Evolutionary conservation across 495 filamentous ascomycete species (phyloP), one percentile per base, ranked within the genome.

Genomic region (Penicillium angulare): DNA sequence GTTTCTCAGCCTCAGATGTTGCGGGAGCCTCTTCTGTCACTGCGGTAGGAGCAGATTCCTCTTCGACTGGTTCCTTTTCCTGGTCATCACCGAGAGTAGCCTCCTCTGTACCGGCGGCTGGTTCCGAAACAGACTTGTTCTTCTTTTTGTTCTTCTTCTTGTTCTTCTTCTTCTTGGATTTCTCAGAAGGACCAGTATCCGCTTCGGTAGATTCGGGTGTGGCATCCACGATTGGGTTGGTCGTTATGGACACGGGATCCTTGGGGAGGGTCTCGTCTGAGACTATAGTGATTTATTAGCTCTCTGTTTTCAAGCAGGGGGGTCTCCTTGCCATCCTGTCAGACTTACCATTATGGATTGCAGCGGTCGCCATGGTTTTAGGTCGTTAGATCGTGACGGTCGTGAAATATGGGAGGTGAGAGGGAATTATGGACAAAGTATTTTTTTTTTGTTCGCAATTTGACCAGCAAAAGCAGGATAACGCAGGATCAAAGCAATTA

Each of bases 381-480:
- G 47, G 45, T 56, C 43, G 42, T 54, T 31, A 59, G 52, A 23
- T 56, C 56, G 60, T 59, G 52, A 59, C 46, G 47, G 50, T 59
- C 56, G 56, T 59, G 56, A 63, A 50, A 47, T 8, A 38, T n/a
- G n/a, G n/a, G n/a, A n/a, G 51, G 29, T 49, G 43, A 35, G 51
- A 22, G 46, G 50, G 20, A 39, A 49, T 42, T 43, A 52, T 32
- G 38, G 27, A 23, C 49, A 56, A 49, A 51, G 43, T 34, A 21
- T 38, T 52, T 55, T n/a, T n/a, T n/a, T n/a, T n/a, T n/a, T n/a
- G n/a, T n/a, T 57, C 43, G 59, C 59, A 58, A 61, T 52, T 61
- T 61, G 59, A 52, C 59, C 59, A 58, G 59, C 59, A 58, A 55
- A 49, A 57, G 51, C 35, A 58, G 38, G 52, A 39, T 52, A 53